Evolutionary conservation across 169 alveolate genomes (phyloP), one percentile per base, ranked within the genome.

Genomic region (Plasmodium gonderi): DNA sequence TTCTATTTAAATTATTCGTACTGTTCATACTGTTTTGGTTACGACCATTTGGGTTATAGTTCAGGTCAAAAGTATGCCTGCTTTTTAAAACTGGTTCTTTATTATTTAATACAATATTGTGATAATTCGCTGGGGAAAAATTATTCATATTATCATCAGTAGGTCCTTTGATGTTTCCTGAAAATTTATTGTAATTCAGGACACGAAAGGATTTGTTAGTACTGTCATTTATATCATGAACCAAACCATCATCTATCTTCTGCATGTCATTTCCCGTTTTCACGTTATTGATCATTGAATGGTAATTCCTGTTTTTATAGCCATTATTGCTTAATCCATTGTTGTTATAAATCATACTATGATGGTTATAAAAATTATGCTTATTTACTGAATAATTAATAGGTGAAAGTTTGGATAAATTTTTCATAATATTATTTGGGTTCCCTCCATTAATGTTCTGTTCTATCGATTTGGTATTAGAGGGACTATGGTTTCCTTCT

Each of bases 341-440:
- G 42, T 36, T 42, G 64, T 49, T 44, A 42, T 75, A 17, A 23
- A 17, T 26, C 45, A 29, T 36, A 75, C 14, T 44, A 12, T 14
- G 23, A 4, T 33, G 54, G 60, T 75, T 75, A 14, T 78, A 67
- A 0, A 78, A 49, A 51, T n/a, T 45, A 20, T 29, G 47, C 0
- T 78, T 78, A 23, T 40, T 49, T 26, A 49, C 9, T 0, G 76
- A 6, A 78, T 78, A 78, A n/a, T 23, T 78, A 51, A 49, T 49
- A 20, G 87, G 60, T 1, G 87, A 49, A 9, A 67, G 38, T 45
- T 78, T 78, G 2, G 87, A 78, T n/a, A 51, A 8, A 45, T 40
- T 51, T 1, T 78, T 78, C 20, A 78, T 20, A 5, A 78, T 60
- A 47, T 45, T 77, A 47, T 77, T 77, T 31, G 20, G 12, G 40